A percentile compares a stretch with the other conserved stretches of the same genome.
phyloP scores from a whole-genome alignment of 441 rosid species.

The Sinapis alba region DNA sequence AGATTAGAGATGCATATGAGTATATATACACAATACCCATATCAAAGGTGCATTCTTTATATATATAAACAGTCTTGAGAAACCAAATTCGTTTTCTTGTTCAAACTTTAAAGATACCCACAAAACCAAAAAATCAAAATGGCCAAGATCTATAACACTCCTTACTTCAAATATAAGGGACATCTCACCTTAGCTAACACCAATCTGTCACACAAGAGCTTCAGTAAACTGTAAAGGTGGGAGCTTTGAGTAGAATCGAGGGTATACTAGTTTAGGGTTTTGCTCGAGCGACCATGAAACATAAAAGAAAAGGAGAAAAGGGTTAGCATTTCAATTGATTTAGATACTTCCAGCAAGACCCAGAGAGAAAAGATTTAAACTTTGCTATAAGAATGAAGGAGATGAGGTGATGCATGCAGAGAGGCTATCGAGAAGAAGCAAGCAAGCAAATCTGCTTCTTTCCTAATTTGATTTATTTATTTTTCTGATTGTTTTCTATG shows the following conservation, averaged over 20 bases:
- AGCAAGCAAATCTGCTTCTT: conserved; percentile 32
- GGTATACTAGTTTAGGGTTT: background rate
- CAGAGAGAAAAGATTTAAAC: background rate
- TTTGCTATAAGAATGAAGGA: background rate
- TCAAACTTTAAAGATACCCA: conserved; percentile 16
- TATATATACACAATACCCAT: background rate
- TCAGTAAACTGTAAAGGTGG: background rate
- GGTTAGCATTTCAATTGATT: background rate
- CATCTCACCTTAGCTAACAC: background rate
- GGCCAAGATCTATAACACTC: conserved; percentile 42
- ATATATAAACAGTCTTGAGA: background rate
- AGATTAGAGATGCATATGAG: conserved; percentile 10
- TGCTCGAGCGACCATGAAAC: background rate
- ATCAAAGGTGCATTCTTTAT: conserved; percentile 12
- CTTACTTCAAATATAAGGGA: conserved; percentile 12
- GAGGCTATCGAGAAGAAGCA: conserved; percentile 14
- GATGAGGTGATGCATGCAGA: conserved; percentile 3
- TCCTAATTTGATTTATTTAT: background rate
- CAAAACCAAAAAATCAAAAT: conserved; percentile 12
- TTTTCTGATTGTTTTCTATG: conserved; percentile 17
- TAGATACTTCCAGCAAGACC: background rate
- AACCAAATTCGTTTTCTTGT: background rate
- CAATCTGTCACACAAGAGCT: background rate
- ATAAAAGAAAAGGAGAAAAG: background rate
- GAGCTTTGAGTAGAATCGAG: background rate